Evolutionary conservation across 2,329 filamentous ascomycete genomes (phyloP).

Genomic region (Decorospora gaudefroyi): DNA sequence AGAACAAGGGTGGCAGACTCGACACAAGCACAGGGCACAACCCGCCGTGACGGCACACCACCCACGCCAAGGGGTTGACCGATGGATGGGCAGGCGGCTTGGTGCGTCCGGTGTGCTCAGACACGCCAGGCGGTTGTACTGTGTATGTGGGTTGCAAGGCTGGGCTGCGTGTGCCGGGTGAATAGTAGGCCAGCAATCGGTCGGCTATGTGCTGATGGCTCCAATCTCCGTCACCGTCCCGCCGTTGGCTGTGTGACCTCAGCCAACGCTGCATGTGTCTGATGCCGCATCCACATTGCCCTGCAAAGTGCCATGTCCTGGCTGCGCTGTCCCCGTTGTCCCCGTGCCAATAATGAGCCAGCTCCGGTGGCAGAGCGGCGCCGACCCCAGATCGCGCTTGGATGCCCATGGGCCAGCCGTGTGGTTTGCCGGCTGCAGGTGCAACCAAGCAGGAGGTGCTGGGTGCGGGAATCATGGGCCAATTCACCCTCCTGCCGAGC

Average conservation of each 20-base stretch:
- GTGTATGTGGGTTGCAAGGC: conserved; percentile 28
- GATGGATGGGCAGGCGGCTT: conserved; percentile 23
- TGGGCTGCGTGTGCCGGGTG: conserved; percentile 26
- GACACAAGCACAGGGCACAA: conserved; percentile 23
- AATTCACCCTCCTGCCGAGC: conserved; percentile 6
- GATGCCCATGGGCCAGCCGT: conserved; percentile 36
- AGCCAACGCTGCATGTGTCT: conserved; percentile 27
- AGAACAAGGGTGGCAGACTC: conserved; percentile 18
- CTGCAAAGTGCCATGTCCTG: conserved; percentile 28
- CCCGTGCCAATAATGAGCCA: conserved; percentile 1
- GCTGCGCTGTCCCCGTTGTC: conserved; percentile 28
- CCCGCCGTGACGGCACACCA: conserved; percentile 35
- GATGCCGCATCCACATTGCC: conserved; percentile 35
- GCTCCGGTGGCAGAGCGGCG: conserved; percentile 15
- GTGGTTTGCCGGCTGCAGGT: conserved; percentile 41
- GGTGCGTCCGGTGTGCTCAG: conserved; percentile 25
- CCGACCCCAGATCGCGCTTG: conserved; percentile 44
- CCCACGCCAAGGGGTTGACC: conserved; percentile 29
- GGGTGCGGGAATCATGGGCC: conserved; percentile 26
- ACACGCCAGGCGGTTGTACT: conserved; percentile 8
- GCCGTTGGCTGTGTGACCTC: conserved; percentile 41
- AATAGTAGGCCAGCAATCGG: too few relatives aligned
- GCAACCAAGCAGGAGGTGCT: conserved; percentile 35
- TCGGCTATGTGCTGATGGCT: conserved; percentile 34
- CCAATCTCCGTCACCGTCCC: conserved; percentile 41